Evolutionary conservation across 78 protist genomes (phyloP).

Genomic region (Dictyostelium firmibasis): DNA sequence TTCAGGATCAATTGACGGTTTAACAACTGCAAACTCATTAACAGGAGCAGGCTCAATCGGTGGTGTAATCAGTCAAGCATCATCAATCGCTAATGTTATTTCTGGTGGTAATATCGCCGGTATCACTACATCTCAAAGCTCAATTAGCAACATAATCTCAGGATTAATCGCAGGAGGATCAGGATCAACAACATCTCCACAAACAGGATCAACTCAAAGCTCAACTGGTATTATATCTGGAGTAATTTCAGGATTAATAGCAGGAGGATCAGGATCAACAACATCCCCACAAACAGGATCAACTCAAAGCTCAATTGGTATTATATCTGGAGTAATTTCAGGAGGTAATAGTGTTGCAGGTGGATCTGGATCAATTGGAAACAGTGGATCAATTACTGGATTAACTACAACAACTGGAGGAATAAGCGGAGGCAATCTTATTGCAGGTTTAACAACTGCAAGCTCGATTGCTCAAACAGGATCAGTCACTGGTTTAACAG

Average conservation of each 20-base stretch:
- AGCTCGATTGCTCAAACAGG: not conserved
- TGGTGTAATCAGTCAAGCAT: not conserved
- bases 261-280: not conserved
- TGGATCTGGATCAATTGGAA: not conserved
- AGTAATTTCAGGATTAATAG: not conserved
- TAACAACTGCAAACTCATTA: not conserved
- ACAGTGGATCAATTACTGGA: not conserved
- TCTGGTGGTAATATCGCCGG: too few relatives aligned
- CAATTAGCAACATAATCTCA: not conserved
- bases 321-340: not conserved
- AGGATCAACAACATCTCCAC: too few relatives aligned
- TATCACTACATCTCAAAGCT: too few relatives aligned
- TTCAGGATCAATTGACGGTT: not conserved
- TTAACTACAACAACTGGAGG: not conserved
- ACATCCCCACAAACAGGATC: not conserved
- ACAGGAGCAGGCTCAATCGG: not conserved
- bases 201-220: not conserved
- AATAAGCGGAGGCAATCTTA: not conserved
- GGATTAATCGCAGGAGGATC: not conserved
- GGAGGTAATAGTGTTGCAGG: not conserved
- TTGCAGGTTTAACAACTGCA: not conserved
- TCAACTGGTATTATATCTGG: not conserved
- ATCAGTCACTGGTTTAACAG: not conserved
- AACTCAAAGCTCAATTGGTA: not conserved
- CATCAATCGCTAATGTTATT: not conserved